Evolutionary conservation across 1,284 basidiomycete species (phyloP).

Genomic region (Abortiporus biennis): DNA sequence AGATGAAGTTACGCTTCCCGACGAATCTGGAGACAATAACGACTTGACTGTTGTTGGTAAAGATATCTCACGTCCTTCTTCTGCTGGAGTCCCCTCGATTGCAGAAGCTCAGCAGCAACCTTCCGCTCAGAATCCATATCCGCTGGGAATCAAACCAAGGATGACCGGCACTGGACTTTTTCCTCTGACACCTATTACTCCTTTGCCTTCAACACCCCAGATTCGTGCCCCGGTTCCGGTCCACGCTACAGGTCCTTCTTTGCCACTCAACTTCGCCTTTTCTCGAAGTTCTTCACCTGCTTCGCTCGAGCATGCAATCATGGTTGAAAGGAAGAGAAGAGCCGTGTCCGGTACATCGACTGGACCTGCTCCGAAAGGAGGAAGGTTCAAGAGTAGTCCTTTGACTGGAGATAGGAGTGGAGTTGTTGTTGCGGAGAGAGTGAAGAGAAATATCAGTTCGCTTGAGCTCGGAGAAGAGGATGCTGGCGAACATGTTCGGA

Average conservation of each 20-base stretch:
- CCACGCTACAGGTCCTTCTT: slow-evolving; percentile 9
- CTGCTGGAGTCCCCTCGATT: not conserved
- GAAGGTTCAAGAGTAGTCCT: slow-evolving; percentile 67
- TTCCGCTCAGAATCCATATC: no score
- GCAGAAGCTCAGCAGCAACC: no score
- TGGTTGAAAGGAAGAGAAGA: slow-evolving; percentile 51
- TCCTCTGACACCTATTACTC: not conserved
- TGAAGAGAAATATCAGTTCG: slow-evolving; percentile 26
- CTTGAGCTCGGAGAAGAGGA: slow-evolving; percentile 12
- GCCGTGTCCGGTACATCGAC: slow-evolving; percentile 21
- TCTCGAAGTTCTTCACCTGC: slow-evolving; percentile 9
- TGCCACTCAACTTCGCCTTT: slow-evolving; percentile 6
- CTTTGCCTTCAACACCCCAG: not conserved
- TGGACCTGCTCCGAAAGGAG: slow-evolving; percentile 35
- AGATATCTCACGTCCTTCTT: not conserved
- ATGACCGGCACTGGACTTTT: no score
- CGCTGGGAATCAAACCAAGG: no score
- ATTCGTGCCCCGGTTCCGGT: slow-evolving; percentile 12
- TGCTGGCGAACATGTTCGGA: slow-evolving; percentile 15
- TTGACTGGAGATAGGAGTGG: slow-evolving; percentile 35
- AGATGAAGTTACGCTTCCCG: not conserved
- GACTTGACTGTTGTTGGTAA: no score
- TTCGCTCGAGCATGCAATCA: slow-evolving; percentile 54
- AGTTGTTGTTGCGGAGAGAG: slow-evolving; percentile 35
- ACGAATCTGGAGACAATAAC: no score